phyloP scores from a whole-genome alignment of 129 eudicot genomes.

The Gnaphalium uliginosum region DNA sequence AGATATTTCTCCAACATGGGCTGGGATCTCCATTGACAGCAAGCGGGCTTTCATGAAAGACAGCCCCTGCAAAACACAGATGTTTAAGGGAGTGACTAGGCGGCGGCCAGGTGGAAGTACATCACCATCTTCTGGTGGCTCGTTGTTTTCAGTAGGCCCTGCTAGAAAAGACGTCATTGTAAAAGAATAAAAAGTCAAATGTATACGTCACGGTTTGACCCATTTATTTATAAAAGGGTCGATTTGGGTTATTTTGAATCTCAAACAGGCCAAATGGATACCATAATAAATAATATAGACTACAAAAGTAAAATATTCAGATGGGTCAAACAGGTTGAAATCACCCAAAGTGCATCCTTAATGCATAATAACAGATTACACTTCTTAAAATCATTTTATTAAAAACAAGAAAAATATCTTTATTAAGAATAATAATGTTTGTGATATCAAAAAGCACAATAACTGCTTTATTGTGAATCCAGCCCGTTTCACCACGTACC shows the following conservation, averaged over 20 bases:
- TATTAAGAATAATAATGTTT: neutral
- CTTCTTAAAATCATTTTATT: neutral
- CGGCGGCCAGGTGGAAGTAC: conserved; percentile 85
- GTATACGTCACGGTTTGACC: neutral
- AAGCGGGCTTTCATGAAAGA: conserved; percentile 85
- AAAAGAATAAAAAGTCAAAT: neutral
- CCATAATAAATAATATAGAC: no score
- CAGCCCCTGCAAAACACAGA: conserved; percentile 86
- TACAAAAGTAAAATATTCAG: neutral
- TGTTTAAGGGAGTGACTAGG: conserved; percentile 73
- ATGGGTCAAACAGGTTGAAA: neutral
- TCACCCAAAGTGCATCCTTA: neutral
- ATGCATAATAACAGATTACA: neutral
- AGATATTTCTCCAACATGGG: conserved; percentile 64
- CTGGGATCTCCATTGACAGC: conserved; percentile 96
- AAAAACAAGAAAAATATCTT: neutral
- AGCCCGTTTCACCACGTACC: neutral
- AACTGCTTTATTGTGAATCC: neutral
- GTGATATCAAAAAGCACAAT: neutral
- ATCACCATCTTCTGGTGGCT: conserved; percentile 37
- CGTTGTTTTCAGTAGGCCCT: conserved; percentile 57
- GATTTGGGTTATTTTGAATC: neutral
- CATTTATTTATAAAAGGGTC: neutral
- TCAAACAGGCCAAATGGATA: neutral
- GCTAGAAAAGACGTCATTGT: neutral